Evolutionary conservation across 2,329 filamentous ascomycete species (phyloP).

Genomic region (Sarocladium strictum): DNA sequence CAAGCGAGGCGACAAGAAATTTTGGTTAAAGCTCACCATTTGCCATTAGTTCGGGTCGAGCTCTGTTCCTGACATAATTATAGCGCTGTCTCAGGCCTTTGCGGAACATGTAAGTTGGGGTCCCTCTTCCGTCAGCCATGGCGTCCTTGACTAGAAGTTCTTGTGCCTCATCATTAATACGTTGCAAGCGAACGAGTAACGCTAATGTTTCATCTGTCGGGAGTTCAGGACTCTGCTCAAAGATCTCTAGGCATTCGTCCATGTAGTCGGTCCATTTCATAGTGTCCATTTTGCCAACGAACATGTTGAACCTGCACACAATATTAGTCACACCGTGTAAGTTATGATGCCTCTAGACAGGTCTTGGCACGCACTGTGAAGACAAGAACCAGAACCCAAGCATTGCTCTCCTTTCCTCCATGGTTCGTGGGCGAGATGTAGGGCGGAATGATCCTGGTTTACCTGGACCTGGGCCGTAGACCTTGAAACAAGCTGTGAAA

Average conservation of each 20-base stretch:
- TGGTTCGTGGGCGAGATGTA: slow-evolving; percentile 30
- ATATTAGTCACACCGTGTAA: no score
- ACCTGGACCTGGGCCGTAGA: slow-evolving; percentile 19
- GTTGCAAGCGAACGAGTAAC: slow-evolving; percentile 29
- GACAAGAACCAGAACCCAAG: slow-evolving; percentile 39
- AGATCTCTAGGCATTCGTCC: slow-evolving; percentile 46
- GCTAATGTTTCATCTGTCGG: slow-evolving; percentile 43
- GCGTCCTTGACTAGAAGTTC: slow-evolving; percentile 24
- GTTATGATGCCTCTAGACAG: no score
- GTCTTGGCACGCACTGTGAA: slow-evolving; percentile 30
- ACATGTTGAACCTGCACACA: slow-evolving; percentile 25
- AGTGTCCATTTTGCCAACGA: slow-evolving; percentile 41
- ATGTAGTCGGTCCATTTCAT: slow-evolving; percentile 54
- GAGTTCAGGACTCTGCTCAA: slow-evolving; percentile 39
- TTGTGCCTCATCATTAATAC: slow-evolving; percentile 33
- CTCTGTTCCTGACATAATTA: slow-evolving; percentile 18
- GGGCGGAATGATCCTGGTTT: slow-evolving; percentile 14
- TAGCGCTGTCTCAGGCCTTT: slow-evolving; percentile 23
- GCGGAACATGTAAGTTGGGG: slow-evolving; percentile 27
- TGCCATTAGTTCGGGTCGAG: slow-evolving; percentile 18
- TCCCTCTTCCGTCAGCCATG: slow-evolving; percentile 17
- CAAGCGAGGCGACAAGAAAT: not conserved
- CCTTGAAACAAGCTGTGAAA: slow-evolving; percentile 29
- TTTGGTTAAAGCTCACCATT: slow-evolving; percentile 20
- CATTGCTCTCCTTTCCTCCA: slow-evolving; percentile 43